Conservation (phyloP, 768 basidiomycete species). For the Mrakia hoshinonis region DNA sequence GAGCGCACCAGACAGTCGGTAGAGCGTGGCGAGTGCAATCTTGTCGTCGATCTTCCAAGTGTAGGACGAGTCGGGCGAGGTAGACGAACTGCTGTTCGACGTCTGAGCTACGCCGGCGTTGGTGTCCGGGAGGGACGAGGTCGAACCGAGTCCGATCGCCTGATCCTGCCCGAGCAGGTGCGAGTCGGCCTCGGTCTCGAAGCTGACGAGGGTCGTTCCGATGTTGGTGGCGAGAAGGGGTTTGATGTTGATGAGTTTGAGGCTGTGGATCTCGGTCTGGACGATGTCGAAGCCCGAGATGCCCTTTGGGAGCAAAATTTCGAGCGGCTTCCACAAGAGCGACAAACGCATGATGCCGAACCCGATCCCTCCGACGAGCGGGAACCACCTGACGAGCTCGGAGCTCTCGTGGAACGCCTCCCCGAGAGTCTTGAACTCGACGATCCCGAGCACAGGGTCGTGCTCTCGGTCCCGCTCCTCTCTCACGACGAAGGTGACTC, state of each 20-base stretch:
- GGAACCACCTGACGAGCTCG: constrained; percentile 33
- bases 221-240: constrained; percentile 27
- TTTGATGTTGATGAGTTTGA: constrained; percentile 30
- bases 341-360: constrained; percentile 38
- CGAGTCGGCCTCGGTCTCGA: constrained; percentile 38
- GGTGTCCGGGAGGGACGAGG: background rate
- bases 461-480: constrained; percentile 41
- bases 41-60: constrained; percentile 28
- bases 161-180: constrained; percentile 26
- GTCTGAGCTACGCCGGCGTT: no score
- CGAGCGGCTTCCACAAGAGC: constrained; percentile 40
- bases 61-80: background rate
- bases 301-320: constrained; percentile 36
- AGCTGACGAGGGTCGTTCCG: constrained; percentile 31
- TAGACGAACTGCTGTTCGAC: no score
- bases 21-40: constrained; percentile 37
- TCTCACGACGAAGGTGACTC: constrained; percentile 38
- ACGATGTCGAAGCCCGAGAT: constrained; percentile 39
- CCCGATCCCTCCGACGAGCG: constrained; percentile 36
- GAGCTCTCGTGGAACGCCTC: constrained; percentile 35
- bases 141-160: background rate
- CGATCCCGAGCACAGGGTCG: constrained; percentile 31
- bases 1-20: constrained; percentile 39
- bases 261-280: constrained; percentile 33
- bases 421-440: constrained; percentile 35